Evolutionary conservation across 352 stramenopile genomes (phyloP), one percentile per base, ranked within the genome.

Genomic region (Phytophthora citrophthora): DNA sequence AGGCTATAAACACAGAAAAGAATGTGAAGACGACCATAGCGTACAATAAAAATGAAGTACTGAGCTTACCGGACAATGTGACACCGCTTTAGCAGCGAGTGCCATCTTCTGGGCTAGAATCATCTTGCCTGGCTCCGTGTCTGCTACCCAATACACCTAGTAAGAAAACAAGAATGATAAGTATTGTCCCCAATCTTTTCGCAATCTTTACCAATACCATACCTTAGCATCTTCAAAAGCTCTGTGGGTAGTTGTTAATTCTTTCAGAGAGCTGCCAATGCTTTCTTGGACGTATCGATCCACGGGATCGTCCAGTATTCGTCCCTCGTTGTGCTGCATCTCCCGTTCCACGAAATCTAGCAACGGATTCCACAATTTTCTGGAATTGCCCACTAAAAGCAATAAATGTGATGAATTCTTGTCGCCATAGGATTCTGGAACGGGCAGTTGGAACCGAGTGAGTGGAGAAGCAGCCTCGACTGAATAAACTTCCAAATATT

Each of bases 51-150:
- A 31, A 11, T 51, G 10, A 24, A 32, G 23, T 13, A 26, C 24
- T 0, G 16, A 55, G 45, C 72, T 11, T 59, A 86, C 80, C 18
- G 71, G 54, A 60, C 81, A 90, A 26, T 76, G 69, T 0, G 78
- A 78, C 4, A 83, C 78, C 3, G 71, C 72, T 12, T 64, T 47
- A 11, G 81, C 72, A 10, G 79, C 74, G 12, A 90, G 68, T 9
- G 81, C 81, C 78, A 93, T 88, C 53, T 83, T 83, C 41, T 90
- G 78, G 24, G 81, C 82, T 41, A 90, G 70, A 44, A 93, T 89
- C 84, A 91, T 90, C 58, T 89, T 93, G 23, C 76, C 77, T 1
- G 78, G 74, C 32, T 83, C 70, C 0, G 67, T 90, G 54, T 93
- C 81, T 1, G 80, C 71, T 5, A 88, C 77, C 81, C 81, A 93